Evolutionary conservation across 2,329 filamentous ascomycete genomes (phyloP), one percentile per base, ranked within the genome.

Genomic region (Nemania sp.): DNA sequence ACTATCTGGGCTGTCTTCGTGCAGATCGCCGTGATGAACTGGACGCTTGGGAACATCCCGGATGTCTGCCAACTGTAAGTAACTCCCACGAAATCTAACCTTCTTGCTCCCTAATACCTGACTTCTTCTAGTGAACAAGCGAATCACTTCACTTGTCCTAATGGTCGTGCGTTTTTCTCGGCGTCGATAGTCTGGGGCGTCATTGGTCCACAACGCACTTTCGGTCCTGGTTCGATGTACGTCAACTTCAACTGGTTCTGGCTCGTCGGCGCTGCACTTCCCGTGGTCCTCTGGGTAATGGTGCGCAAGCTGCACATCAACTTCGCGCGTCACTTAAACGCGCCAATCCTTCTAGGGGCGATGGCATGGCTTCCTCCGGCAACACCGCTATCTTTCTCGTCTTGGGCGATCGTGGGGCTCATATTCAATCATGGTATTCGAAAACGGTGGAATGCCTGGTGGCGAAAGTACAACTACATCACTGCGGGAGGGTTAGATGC

Each of bases 381-480:
- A 0, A 89, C 88, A 0, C 85, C 86, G 0, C 79, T 89, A 27
- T 89, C 83, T 71, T 90, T 89, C 73, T 84, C 86, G 11, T 78
- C 82, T 3, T 90, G 88, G 88, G 86, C 83, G 2, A 78, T 88
- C 18, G 82, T 87, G 13, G 88, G 88, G 0, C 81, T 85, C 53
- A 64, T 89, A 32, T 90, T 90, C 77, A 88, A 90, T 73, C 84
- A 86, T 70, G 81, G 78, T 59, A 87, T 90, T 67, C 82, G 83
- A 35, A 82, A 83, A 70, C 80, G 81, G 49, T 88, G 80, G 74
- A 79, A 80, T n/a, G 87, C 84, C 0, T 90, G 88, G 88, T 90
- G 88, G 88, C 82, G 82, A 72, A 80, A 74, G 15, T 82, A 82
- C 66, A 82, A 81, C 68, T 82, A 82, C 67, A 74, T 81, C 57